Conservation (phyloP, 1,284 basidiomycete species). For the Wolfiporia cocos region DNA sequence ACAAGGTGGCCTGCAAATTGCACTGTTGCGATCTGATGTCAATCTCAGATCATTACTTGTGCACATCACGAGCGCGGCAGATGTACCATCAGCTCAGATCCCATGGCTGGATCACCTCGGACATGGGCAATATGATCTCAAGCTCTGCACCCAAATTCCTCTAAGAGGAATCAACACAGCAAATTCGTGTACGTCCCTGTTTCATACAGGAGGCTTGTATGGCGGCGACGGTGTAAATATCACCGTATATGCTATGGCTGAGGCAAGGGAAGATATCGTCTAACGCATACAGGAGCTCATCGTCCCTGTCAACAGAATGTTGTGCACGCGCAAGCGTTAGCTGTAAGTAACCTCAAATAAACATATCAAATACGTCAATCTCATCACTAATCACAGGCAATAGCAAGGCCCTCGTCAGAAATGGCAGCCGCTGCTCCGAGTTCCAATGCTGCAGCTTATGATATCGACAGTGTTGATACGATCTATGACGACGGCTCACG, state of each 20-base stretch:
- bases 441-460: too few relatives aligned
- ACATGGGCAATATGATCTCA: slow-evolving; percentile 28
- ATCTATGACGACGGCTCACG: not conserved
- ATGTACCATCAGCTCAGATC: slow-evolving; percentile 33
- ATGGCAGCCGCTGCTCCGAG: not conserved
- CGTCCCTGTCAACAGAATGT: too few relatives aligned
- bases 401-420: too few relatives aligned
- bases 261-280: not conserved
- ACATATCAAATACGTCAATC: too few relatives aligned
- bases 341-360: too few relatives aligned
- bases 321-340: too few relatives aligned
- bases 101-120: slow-evolving; percentile 33
- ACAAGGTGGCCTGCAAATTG: slow-evolving; percentile 39
- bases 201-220: slow-evolving; percentile 7
- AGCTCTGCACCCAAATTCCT: slow-evolving; percentile 44
- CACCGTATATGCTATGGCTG: not conserved
- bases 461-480: too few relatives aligned
- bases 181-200: slow-evolving; percentile 13
- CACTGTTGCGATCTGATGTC: slow-evolving; percentile 41
- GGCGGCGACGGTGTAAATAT: slow-evolving; percentile 2
- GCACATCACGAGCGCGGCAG: slow-evolving; percentile 31
- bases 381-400: too few relatives aligned
- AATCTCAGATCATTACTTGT: slow-evolving; percentile 33
- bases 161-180: not conserved
- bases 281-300: too few relatives aligned